Evolutionary conservation across 2,329 filamentous ascomycete species (phyloP).

Genomic region (Chaetomiaceae sp.): DNA sequence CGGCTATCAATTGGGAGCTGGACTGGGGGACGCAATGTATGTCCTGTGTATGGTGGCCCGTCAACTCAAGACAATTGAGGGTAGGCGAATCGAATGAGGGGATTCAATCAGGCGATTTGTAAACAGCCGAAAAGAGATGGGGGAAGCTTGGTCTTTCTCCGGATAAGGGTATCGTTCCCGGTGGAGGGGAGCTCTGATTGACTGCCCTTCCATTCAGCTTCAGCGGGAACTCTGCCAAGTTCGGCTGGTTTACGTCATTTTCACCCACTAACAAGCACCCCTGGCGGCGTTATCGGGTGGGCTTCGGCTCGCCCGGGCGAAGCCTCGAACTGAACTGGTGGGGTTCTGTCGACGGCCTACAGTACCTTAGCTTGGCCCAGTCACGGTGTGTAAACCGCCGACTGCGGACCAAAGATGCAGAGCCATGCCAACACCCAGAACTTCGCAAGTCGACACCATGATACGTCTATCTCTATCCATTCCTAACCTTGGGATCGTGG

Average conservation of each 20-base stretch:
- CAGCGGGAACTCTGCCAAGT: background rate
- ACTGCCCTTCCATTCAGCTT: too few relatives aligned
- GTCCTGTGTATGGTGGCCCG: conserved; percentile 13
- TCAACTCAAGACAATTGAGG: conserved; percentile 6
- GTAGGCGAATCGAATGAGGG: background rate
- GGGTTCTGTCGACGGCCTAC: background rate
- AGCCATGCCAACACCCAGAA: too few relatives aligned
- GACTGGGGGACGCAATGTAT: background rate
- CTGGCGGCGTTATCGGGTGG: background rate
- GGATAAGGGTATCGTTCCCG: too few relatives aligned
- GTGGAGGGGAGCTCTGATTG: too few relatives aligned
- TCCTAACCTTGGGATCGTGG: too few relatives aligned
- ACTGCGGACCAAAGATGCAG: too few relatives aligned
- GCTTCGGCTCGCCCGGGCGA: too few relatives aligned
- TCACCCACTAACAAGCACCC: background rate
- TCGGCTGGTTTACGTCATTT: conserved; percentile 19
- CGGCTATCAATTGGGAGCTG: background rate
- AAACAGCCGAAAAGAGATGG: conserved; percentile 6
- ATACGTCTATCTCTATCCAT: too few relatives aligned
- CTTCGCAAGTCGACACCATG: too few relatives aligned
- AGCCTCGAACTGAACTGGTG: conserved; percentile 4
- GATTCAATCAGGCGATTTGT: conserved; percentile 13
- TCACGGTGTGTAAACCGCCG: too few relatives aligned
- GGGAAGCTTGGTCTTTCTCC: background rate
- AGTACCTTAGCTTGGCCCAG: too few relatives aligned